Conservation (phyloP, 352 stramenopile species). For the Phytopythium boreale region DNA sequence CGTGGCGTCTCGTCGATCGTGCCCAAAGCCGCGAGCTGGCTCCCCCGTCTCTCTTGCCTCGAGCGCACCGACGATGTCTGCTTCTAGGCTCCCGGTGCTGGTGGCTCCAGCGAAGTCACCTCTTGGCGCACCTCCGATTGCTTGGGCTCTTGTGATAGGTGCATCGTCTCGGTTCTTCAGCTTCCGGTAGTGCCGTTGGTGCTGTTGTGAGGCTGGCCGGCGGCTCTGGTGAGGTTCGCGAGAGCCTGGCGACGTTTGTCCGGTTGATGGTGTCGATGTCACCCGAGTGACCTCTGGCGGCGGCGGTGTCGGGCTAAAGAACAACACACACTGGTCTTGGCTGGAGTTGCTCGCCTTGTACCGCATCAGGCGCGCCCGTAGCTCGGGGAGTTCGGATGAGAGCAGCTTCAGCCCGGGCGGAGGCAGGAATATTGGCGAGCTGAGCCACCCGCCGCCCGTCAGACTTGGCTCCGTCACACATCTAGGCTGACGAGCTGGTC, state of each 20-base stretch:
- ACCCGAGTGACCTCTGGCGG: not conserved
- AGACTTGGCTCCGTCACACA: not conserved
- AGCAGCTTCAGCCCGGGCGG: constrained; percentile 28
- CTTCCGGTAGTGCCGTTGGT: not conserved
- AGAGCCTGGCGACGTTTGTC: not conserved
- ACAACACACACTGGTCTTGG: not conserved
- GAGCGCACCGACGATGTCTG: constrained; percentile 20
- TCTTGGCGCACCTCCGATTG: not conserved
- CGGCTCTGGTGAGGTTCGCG: not conserved
- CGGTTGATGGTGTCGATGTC: not conserved
- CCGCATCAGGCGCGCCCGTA: constrained; percentile 18
- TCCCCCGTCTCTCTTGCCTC: constrained; percentile 9
- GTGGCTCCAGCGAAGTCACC: constrained; percentile 9
- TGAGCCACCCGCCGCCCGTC: not conserved
- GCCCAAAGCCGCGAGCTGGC: not conserved
- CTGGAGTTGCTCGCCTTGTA: not conserved
- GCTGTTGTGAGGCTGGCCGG: not conserved
- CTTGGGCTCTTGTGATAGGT: too few species aligned
- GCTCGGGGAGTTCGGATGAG: constrained; percentile 33
- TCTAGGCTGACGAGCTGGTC: not conserved
- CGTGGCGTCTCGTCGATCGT: not conserved
- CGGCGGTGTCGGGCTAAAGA: constrained; percentile 1
- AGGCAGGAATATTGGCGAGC: not conserved
- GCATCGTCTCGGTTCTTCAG: not conserved
- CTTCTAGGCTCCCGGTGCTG: constrained; percentile 31